A percentile compares a stretch with the other conserved stretches of the same genome.
Evolutionary conservation across 2,329 filamentous ascomycete species (phyloP).

Genomic region (Ophiostoma tasmaniense): DNA sequence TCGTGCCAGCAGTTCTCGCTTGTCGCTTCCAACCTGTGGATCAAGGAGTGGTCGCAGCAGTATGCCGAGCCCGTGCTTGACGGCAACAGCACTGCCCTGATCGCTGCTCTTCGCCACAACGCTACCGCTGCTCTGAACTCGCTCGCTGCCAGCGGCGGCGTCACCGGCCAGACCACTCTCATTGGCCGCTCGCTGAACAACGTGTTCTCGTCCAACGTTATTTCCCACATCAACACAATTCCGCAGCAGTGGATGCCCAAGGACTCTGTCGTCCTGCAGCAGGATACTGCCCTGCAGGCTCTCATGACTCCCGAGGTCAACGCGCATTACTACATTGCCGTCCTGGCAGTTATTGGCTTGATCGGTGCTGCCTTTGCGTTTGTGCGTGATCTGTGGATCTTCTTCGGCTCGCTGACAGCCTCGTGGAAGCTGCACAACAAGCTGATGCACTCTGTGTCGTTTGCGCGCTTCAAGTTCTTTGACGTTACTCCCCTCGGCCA

Average conservation of each 20-base stretch:
- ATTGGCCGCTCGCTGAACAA: conserved; percentile 14
- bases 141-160: not conserved
- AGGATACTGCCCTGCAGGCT: conserved; percentile 24
- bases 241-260: conserved; percentile 18
- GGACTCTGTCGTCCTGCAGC: conserved; percentile 33
- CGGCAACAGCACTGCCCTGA: not conserved
- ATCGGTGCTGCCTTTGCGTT: conserved; percentile 75
- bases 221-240: conserved; percentile 2
- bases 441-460: conserved; percentile 69
- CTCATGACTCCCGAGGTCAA: conserved; percentile 51
- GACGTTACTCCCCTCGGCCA: conserved; percentile 92
- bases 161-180: conserved; percentile 9
- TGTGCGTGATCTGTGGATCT: conserved; percentile 76
- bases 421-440: conserved; percentile 75
- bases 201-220: conserved; percentile 8
- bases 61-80: conserved; percentile 47
- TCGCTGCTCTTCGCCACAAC: conserved; percentile 2
- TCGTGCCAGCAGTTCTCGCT: conserved; percentile 73
- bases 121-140: conserved; percentile 6
- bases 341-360: conserved; percentile 74
- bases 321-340: conserved; percentile 69
- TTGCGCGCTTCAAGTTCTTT: conserved; percentile 95
- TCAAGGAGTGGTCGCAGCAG: conserved; percentile 88
- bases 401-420: conserved; percentile 82
- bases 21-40: conserved; percentile 89